Base-by-base conservation (phyloP, 164 flowering plant species). In the Berberis vulgaris region DNA sequence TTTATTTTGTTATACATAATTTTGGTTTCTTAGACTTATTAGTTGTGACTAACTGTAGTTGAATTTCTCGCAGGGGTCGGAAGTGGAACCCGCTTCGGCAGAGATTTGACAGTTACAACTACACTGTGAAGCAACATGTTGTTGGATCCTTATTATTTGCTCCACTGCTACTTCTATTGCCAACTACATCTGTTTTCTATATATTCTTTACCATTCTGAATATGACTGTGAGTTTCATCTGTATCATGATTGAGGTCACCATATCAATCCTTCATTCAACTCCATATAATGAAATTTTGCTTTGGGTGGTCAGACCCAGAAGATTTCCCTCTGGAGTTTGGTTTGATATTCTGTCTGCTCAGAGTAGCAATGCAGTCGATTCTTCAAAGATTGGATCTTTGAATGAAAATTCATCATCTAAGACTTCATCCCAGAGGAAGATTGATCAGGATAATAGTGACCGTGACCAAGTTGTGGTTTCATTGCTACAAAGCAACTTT, bases 61-160 rank as follows among this genome's bases (percentile, higher is more conserved):
- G 26, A 26, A 26, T 26, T 26, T 26, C 26, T 72, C 64, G 69
- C 92, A 95, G 99, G 83, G 99, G 97, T 60, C 82, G 75, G 62
- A 95, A 95, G 77, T 83, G 81, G 89, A 95, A 95, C 79, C 97
- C 98, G 61, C 89, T 91, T 69, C 96, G 98, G 49, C 80, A 82
- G 68, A 86, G 98, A 67, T 71, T 86, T 12, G 97, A 95, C 74
- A 95, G 94, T 76, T 91, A 84, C 66, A 83, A 86, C 71, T 89
- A 89, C 75, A 80, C 83, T 43, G 96, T 95, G 76, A 86, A 86
- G 76, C 96, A 91, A 67, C 99, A 95, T 68, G 78, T 91, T 57
- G 91, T 91, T 74, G 96, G 97, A 59, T 90, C 98, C 54, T 96
- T 95, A 63, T 74, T 95, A 43, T 91, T 95, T 75, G 80, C 97